Base-by-base conservation (phyloP, 108 stramenopile genomes). In the Conticribra weissflogii region DNA sequence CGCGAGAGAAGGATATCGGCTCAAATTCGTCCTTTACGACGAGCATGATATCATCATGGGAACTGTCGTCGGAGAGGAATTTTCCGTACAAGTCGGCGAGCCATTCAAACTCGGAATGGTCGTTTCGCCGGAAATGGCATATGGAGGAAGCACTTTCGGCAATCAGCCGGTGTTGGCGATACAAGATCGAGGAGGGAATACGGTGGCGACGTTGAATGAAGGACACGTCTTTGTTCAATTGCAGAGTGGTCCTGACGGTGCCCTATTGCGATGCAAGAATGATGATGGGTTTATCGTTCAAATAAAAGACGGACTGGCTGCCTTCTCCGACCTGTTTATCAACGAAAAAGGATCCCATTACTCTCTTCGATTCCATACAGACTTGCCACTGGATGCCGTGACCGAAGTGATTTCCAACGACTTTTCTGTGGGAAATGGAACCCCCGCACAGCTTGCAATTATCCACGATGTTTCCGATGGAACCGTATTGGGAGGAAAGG, bases 181-280 rank as follows among this genome's bases (percentile, higher is more conserved):
- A 8, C 61, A 79, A 28, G 84, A 85, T 70, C 61, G 65, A 49
- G 84, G 84, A 17, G 77, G 72, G 0, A 85, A 85, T 54, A 71
- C 55, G 45, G 67, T 83, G 33, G 33, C 27, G 22, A 30, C 16
- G 58, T 54, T 78, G 0, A 82, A 78, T 52, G 60, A 66, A 15
- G 83, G 74, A 17, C 59, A 72, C 65, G 72, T 66, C 21, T n/a
- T 50, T 1, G 71, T 66, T 19, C 33, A 55, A 24, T 51, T 66
- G 41, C 49, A 54, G 24, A 59, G 55, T n/a, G 48, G 71, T 31
- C 19, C 54, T 29, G 55, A 53, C n/a, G 36, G 47, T 22, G 54
- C 71, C 1, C 34, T 58, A 33, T 63, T 72, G 15, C 53, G 47
- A 63, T 68, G 54, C 31, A 30, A 5, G 18, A 29, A 59, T 47